Conservation (phyloP, 1,139 yeast genomes). For the Debaryomyces nepalensis region DNA sequence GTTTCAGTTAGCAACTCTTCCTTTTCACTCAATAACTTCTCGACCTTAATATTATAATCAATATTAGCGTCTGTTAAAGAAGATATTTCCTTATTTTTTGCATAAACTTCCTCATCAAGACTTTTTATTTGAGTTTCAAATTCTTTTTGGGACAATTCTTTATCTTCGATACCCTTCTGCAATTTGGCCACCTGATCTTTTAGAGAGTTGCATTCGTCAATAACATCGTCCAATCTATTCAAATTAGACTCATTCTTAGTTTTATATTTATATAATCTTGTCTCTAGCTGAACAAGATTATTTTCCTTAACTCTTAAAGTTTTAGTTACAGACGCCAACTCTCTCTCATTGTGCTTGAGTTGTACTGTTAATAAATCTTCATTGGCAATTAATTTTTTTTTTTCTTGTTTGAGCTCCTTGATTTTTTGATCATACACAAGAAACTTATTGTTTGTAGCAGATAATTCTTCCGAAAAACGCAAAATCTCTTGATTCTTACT, state of each 20-base stretch:
- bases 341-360: constrained; percentile 35
- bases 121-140: constrained; percentile 4
- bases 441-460: constrained; percentile 25
- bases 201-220: constrained; percentile 15
- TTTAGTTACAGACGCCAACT: constrained; percentile 35
- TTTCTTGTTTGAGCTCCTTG: constrained; percentile 26
- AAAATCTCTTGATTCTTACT: constrained; percentile 25
- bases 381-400: constrained; percentile 26
- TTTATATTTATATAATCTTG: constrained; percentile 14
- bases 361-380: constrained; percentile 36
- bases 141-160: constrained; percentile 13
- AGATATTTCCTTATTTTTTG: constrained; percentile 17
- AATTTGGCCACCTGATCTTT: constrained; percentile 10
- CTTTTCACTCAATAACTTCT: constrained; percentile 23
- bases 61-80: constrained; percentile 19
- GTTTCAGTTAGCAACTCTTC: constrained; percentile 20
- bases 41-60: constrained; percentile 21
- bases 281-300: constrained; percentile 19
- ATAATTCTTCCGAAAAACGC: constrained; percentile 26
- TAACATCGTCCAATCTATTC: constrained; percentile 16
- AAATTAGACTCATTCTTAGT: neutral
- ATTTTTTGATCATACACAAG: constrained; percentile 26
- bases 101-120: constrained; percentile 11
- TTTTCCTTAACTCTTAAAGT: constrained; percentile 30
- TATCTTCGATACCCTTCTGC: constrained; percentile 16